Evolutionary conservation across 441 rosid species (phyloP), one percentile per base, ranked within the genome.

Genomic region (Dalechampia spathulata): DNA sequence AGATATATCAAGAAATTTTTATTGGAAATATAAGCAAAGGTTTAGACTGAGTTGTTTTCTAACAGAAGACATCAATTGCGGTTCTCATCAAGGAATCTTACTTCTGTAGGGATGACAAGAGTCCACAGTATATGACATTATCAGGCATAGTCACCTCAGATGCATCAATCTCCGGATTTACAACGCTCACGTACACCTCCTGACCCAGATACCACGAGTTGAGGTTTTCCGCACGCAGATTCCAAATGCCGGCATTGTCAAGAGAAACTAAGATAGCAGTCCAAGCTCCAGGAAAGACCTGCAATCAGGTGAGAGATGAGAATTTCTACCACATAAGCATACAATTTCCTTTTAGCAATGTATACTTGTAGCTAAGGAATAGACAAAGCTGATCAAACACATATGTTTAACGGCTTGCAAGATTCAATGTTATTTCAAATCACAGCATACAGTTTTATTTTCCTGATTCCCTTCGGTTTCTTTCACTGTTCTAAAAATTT

Each of bases 221-320:
- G 0, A 90, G 94, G 72, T 83, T 90, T 76, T 87, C 75, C 1
- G 73, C 50, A 1, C 91, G 82, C 42, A 90, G 83, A 59, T 87
- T 84, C 96, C 96, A 87, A 30, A 85, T 70, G 44, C 97, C 97
- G 9, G 87, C 78, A 78, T 87, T 87, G 70, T 87, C 97, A 26
- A 90, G 80, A 49, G 80, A 83, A 57, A 87, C 81, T 57, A 90
- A 71, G 28, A 87, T 77, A 15, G 97, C 96, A 0, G 96, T 83
- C 96, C 96, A 90, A 30, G 89, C 94, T 72, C 86, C 91, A 1
- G 97, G 94, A 77, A 78, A 90, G 51, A 87, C 97, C 97, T 90
- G 66, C 25, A 55, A 53, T 41, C 44, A 72, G 16, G 46, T 4
- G 20, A 58, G 45, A 60, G 52, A 60, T 46, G 51, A 36, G 28